A percentile compares a stretch with the other conserved stretches of the same genome.
These are phyloP conservation scores for Peronospora farinosa DNA, from an alignment of 352 stramenopile genomes.

Conservation along the genomic window DNA sequence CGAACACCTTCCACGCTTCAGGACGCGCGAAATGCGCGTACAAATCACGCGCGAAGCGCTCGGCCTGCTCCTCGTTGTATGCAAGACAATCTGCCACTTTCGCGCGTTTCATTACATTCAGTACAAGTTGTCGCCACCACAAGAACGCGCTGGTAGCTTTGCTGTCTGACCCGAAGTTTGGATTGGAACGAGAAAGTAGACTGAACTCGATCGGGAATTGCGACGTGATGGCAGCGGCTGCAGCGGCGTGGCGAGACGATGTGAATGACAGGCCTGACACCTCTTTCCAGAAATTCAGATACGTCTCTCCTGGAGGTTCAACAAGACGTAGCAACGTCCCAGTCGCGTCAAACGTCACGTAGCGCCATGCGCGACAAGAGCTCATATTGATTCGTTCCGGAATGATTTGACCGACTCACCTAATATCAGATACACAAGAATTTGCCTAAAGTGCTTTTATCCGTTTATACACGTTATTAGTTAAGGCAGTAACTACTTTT, in stretches of 20 bases:
- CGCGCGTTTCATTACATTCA: conserved; percentile 30
- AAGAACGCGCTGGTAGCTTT: conserved; percentile 21
- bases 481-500: too few relatives aligned
- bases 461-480: too few relatives aligned
- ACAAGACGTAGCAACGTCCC: conserved; percentile 55
- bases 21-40: conserved; percentile 49
- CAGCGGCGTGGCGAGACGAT: conserved; percentile 11
- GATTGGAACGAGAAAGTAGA: conserved; percentile 11
- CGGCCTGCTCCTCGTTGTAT: conserved; percentile 18
- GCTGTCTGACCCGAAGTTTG: conserved; percentile 47
- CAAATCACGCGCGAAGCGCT: conserved; percentile 38
- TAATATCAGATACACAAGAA: too few relatives aligned
- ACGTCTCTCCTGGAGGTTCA: conserved; percentile 41
- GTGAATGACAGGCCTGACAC: conserved; percentile 26
- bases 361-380: conserved; percentile 20
- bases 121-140: conserved; percentile 59
- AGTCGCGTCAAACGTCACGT: conserved; percentile 68
- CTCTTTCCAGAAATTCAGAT: conserved; percentile 41
- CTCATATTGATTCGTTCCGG: conserved; percentile 5
- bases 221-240: conserved; percentile 21
- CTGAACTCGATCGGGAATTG: conserved; percentile 45
- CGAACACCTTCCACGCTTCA: conserved; percentile 57
- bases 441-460: too few relatives aligned
- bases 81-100: conserved; percentile 14
- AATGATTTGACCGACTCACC: conserved; percentile 1